A percentile compares a stretch with the other conserved stretches of the same genome.
phyloP scores from a whole-genome alignment of 2,329 filamentous ascomycete species.

The Hymenoscyphus occultus region DNA sequence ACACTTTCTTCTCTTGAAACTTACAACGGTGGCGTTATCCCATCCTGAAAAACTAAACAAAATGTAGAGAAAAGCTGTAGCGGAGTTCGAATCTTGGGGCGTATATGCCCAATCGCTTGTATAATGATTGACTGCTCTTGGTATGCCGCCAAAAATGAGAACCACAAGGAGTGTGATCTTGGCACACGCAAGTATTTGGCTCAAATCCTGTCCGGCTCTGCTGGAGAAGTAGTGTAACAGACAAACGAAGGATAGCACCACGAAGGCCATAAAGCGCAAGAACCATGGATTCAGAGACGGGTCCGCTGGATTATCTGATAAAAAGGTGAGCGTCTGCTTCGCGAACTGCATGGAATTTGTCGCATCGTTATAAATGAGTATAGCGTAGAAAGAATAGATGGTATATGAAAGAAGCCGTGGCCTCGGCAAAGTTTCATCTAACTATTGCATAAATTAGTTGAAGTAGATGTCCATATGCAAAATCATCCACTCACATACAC shows the following conservation, averaged over 20 bases:
- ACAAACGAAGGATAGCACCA: slow-evolving; percentile 12
- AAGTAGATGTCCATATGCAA: neutral
- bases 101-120: neutral
- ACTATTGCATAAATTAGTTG: neutral
- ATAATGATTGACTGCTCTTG: neutral
- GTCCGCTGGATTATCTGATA: slow-evolving; percentile 13
- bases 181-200: slow-evolving; percentile 6
- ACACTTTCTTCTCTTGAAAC: neutral
- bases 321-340: slow-evolving; percentile 27
- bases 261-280: slow-evolving; percentile 32
- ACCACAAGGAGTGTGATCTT: slow-evolving; percentile 10
- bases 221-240: slow-evolving; percentile 15
- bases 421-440: neutral
- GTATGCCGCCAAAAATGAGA: slow-evolving; percentile 1
- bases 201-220: slow-evolving; percentile 8
- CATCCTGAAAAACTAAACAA: slow-evolving; percentile 13
- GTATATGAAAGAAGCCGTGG: slow-evolving; percentile 24
- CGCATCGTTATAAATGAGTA: slow-evolving; percentile 30
- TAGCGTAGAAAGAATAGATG: slow-evolving; percentile 32
- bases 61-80: slow-evolving; percentile 6
- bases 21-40: slow-evolving; percentile 17
- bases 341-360: slow-evolving; percentile 33
- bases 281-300: slow-evolving; percentile 26
- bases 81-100: neutral
- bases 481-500: slow-evolving; percentile 31